phyloP scores from a whole-genome alignment of 768 basidiomycete species.

The Clitopilus hobsonii region DNA sequence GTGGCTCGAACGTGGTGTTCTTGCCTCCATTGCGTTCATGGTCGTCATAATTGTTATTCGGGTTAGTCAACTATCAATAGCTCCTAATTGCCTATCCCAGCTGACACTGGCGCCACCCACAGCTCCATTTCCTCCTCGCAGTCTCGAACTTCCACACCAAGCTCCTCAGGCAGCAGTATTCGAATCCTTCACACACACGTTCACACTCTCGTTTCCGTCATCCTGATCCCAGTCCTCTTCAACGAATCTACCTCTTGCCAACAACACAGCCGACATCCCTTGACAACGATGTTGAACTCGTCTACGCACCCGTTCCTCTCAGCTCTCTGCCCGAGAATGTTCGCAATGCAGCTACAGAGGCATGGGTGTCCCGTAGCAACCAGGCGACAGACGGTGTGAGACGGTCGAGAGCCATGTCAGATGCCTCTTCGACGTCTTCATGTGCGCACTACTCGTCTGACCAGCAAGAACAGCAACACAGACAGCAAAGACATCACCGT shows the following conservation, averaged over 20 bases:
- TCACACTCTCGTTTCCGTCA: slow-evolving; percentile 14
- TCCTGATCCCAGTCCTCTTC: slow-evolving; percentile 26
- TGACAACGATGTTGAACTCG: slow-evolving; percentile 28
- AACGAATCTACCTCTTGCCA: slow-evolving; percentile 65
- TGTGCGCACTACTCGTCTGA: slow-evolving; percentile 4
- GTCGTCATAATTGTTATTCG: slow-evolving; percentile 60
- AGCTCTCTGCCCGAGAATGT: slow-evolving; percentile 47
- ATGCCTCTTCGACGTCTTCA: slow-evolving; percentile 11
- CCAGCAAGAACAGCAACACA: slow-evolving; percentile 20
- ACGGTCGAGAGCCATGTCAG: slow-evolving; percentile 15
- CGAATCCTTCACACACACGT: slow-evolving; percentile 13
- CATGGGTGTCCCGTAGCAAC: slow-evolving; percentile 49
- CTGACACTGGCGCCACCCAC: slow-evolving; percentile 1
- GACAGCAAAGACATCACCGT: slow-evolving; percentile 23
- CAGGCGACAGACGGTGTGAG: slow-evolving; percentile 8
- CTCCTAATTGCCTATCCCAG: slow-evolving; percentile 8
- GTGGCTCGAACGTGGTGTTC: slow-evolving; percentile 66
- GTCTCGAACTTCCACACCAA: slow-evolving; percentile 62
- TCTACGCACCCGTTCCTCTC: slow-evolving; percentile 72
- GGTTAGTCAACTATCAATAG: slow-evolving; percentile 36
- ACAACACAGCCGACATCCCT: slow-evolving; percentile 9
- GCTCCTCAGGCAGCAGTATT: slow-evolving; percentile 38
- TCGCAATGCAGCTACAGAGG: slow-evolving; percentile 55
- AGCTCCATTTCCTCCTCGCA: slow-evolving; percentile 77
- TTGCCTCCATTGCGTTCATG: slow-evolving; percentile 55